phyloP scores from a whole-genome alignment of 2,329 filamentous ascomycete genomes.

The Arthrobotrys sphaeroides region DNA sequence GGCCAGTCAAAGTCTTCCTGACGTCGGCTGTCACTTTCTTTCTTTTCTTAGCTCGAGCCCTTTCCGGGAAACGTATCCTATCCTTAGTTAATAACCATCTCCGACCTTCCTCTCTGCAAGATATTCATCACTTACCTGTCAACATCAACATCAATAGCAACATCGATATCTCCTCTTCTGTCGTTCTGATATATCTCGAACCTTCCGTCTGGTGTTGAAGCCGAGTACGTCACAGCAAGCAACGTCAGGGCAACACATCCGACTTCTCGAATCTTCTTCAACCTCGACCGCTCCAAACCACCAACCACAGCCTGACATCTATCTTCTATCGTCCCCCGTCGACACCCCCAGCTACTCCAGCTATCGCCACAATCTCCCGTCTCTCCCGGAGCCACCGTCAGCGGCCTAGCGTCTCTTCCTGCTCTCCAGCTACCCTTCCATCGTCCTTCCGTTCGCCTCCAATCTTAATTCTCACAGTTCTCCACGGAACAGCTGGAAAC shows the following conservation, averaged over 20 bases:
- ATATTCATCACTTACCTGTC: neutral
- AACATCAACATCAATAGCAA: neutral
- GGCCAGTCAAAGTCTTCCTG: slow-evolving; percentile 25
- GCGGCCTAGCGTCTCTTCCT: neutral
- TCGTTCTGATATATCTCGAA: too few species aligned
- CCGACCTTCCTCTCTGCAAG: neutral
- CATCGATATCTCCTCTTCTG: neutral
- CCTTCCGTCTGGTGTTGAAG: too few species aligned
- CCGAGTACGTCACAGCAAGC: slow-evolving; percentile 38
- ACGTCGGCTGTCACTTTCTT: slow-evolving; percentile 15
- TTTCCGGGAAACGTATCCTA: slow-evolving; percentile 10
- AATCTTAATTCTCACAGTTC: neutral
- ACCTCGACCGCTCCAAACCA: slow-evolving; percentile 5
- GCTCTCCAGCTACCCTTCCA: neutral
- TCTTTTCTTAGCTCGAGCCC: slow-evolving; percentile 1
- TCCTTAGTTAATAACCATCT: slow-evolving; percentile 8
- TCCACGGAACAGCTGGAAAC: slow-evolving; percentile 6
- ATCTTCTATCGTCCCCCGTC: slow-evolving; percentile 1
- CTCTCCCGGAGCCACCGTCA: neutral
- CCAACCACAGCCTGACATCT: slow-evolving; percentile 3
- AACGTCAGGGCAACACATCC: slow-evolving; percentile 46
- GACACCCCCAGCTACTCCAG: too few species aligned
- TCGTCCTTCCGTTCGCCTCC: neutral
- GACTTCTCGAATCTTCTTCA: slow-evolving; percentile 39
- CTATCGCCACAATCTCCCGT: neutral